Conservation (phyloP, 73 alveolate species). For the Tetrahymena elliotti region DNA sequence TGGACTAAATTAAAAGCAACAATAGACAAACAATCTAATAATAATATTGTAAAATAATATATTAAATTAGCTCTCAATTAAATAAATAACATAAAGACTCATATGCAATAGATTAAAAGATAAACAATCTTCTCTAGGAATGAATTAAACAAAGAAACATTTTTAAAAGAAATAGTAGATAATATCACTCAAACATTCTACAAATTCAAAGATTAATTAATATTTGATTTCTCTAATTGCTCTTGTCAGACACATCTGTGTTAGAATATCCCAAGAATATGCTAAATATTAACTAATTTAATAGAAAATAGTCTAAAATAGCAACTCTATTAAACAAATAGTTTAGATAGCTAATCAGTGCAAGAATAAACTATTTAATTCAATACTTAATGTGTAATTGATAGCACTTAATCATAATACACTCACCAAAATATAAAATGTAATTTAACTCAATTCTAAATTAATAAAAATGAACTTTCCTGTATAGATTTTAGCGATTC, state of each 20-base stretch:
- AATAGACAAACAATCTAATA: background rate
- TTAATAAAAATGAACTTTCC: background rate
- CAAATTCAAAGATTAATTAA: background rate
- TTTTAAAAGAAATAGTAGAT: background rate
- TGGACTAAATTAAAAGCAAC: background rate
- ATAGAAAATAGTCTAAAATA: background rate
- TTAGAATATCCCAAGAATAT: background rate
- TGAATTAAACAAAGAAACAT: background rate
- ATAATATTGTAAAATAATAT: background rate
- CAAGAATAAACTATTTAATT: background rate
- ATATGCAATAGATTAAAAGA: background rate
- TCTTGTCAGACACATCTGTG: background rate
- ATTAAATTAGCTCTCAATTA: background rate
- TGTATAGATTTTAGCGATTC: background rate
- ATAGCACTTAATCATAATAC: background rate
- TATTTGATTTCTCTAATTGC: background rate
- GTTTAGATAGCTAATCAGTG: background rate
- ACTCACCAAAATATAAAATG: background rate
- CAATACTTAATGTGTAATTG: background rate
- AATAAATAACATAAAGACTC: background rate
- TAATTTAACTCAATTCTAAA: background rate
- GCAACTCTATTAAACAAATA: background rate
- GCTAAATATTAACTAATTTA: background rate
- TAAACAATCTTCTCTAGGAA: background rate
- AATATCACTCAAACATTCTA: background rate